A percentile compares a stretch with the other conserved stretches of the same genome.
These are phyloP conservation scores for Raffaelea albimanens DNA, from an alignment of 2,329 filamentous ascomycete genomes.

Conservation along the genomic window DNA sequence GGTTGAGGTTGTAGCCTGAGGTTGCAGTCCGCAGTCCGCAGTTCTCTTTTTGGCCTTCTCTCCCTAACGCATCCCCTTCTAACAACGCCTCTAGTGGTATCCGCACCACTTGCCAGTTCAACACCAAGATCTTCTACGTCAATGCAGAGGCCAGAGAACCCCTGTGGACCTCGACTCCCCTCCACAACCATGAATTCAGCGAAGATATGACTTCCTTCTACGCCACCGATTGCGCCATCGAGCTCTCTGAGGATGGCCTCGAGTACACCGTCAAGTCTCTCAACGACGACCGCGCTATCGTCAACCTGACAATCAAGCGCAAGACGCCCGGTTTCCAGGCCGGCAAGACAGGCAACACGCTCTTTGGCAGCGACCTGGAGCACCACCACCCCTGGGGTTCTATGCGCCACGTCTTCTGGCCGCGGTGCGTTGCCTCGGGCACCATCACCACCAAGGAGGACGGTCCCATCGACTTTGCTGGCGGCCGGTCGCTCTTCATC, in stretches of 20 bases:
- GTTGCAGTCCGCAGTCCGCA: not conserved
- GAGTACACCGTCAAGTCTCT: conserved; percentile 85
- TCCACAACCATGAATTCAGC: conserved; percentile 74
- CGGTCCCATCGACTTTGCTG: conserved; percentile 73
- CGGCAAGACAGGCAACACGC: conserved; percentile 73
- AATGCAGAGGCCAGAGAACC: conserved; percentile 59
- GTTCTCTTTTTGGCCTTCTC: not conserved
- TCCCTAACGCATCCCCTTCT: not conserved
- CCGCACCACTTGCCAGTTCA: conserved; percentile 87
- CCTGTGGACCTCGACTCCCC: conserved; percentile 74
- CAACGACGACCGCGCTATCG: conserved; percentile 67
- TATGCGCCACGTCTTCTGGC: conserved; percentile 94
- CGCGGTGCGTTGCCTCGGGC: conserved; percentile 71
- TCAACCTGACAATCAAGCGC: conserved; percentile 76
- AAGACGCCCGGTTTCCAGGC: conserved; percentile 71
- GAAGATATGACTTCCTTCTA: conserved; percentile 76
- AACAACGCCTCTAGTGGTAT: conserved; percentile 54
- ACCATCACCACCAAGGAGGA: conserved; percentile 74
- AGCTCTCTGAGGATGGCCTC: conserved; percentile 75
- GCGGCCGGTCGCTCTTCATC: conserved; percentile 70
- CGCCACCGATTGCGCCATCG: conserved; percentile 74
- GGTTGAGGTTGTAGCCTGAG: not conserved
- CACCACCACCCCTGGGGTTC: conserved; percentile 83
- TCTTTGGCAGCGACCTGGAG: conserved; percentile 75
- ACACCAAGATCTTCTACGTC: conserved; percentile 79